Evolutionary conservation across 2,329 filamentous ascomycete species (phyloP).

Genomic region (Tricladium varicosporioides): DNA sequence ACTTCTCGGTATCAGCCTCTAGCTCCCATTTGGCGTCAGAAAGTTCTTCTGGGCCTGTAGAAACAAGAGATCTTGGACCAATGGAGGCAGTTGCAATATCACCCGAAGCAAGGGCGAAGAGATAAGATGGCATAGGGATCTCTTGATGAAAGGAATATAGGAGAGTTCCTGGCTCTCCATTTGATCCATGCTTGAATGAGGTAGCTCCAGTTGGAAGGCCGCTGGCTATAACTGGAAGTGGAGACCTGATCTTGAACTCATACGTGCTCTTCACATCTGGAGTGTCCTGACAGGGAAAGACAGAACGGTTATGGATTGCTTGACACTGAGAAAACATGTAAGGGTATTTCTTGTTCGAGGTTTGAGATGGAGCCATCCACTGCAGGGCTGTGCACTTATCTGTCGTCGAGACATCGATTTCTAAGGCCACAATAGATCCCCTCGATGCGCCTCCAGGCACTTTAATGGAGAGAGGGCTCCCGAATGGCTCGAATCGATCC

Average conservation of each 20-base stretch:
- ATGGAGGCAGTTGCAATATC: constrained; percentile 85
- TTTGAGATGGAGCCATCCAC: constrained; percentile 92
- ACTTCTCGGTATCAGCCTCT: constrained; percentile 86
- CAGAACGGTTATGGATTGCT: constrained; percentile 88
- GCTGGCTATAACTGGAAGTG: constrained; percentile 87
- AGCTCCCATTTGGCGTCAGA: constrained; percentile 86
- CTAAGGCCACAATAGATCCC: constrained; percentile 51
- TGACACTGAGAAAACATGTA: constrained; percentile 99
- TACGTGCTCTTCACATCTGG: constrained; percentile 97
- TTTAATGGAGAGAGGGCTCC: constrained; percentile 66
- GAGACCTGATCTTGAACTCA: constrained; percentile 82
- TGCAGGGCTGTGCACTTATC: constrained; percentile 87
- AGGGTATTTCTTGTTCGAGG: constrained; percentile 90
- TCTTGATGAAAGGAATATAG: constrained; percentile 86
- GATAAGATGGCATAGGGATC: constrained; percentile 89
- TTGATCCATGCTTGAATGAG: constrained; percentile 48
- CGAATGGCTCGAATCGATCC: constrained; percentile 70
- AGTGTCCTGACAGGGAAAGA: constrained; percentile 97
- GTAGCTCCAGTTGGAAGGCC: constrained; percentile 62
- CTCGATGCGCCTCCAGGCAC: constrained; percentile 53
- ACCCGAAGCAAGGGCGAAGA: constrained; percentile 87
- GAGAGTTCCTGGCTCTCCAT: constrained; percentile 51
- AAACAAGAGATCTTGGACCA: constrained; percentile 80
- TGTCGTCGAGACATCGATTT: constrained; percentile 77
- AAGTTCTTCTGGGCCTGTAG: constrained; percentile 84